phyloP scores from a whole-genome alignment of 2,329 filamentous ascomycete species.

The Hymenoscyphus linearis region DNA sequence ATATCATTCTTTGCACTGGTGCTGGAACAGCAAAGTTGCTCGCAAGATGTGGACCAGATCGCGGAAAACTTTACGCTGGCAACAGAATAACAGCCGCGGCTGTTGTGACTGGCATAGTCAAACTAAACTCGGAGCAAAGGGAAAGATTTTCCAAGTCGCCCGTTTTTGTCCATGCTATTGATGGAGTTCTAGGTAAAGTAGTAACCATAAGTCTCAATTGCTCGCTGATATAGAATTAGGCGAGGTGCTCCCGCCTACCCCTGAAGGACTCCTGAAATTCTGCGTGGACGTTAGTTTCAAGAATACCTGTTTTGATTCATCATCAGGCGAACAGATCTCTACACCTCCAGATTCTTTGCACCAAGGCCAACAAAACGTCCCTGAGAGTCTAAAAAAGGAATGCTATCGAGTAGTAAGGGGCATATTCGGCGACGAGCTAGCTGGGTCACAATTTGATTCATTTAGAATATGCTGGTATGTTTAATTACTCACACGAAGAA shows the following conservation, averaged over 20 bases:
- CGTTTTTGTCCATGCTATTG: constrained; percentile 44
- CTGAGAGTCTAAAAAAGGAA: constrained; percentile 38
- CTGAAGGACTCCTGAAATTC: constrained; percentile 52
- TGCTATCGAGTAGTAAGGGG: constrained; percentile 36
- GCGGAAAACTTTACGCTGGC: constrained; percentile 46
- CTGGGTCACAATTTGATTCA: constrained; percentile 36
- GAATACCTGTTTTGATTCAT: constrained; percentile 43
- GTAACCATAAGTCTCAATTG: background rate
- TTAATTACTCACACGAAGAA: background rate
- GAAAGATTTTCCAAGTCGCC: constrained; percentile 45
- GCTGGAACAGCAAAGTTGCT: constrained; percentile 52
- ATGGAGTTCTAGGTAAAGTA: constrained; percentile 37
- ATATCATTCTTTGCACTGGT: constrained; percentile 50
- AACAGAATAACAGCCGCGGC: constrained; percentile 52
- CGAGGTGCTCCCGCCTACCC: constrained; percentile 40
- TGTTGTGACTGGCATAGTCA: constrained; percentile 44
- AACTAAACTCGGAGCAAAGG: constrained; percentile 41
- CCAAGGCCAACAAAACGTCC: constrained; percentile 40
- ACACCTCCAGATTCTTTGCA: constrained; percentile 39
- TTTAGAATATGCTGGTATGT: constrained; percentile 44
- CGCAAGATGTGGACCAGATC: constrained; percentile 44
- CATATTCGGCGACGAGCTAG: constrained; percentile 39
- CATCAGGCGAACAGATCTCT: constrained; percentile 45
- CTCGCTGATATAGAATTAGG: constrained; percentile 12
- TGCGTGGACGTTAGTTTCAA: constrained; percentile 55